These are phyloP conservation scores for Magnusiomyces ingens DNA, from an alignment of 1,139 yeast species.

Conservation along the genomic window DNA sequence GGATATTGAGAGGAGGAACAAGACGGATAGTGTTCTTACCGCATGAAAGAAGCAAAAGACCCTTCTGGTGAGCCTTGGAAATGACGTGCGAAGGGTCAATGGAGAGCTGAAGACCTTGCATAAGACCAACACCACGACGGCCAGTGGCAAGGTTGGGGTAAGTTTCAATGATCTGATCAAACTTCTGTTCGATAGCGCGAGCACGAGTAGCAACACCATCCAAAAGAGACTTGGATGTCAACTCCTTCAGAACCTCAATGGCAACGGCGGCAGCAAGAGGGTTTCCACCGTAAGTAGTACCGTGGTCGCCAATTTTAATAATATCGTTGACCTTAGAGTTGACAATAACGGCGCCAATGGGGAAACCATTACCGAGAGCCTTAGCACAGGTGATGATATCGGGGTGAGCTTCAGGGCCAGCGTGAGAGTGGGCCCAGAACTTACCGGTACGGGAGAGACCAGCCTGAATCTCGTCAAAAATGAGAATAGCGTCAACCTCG, in stretches of 20 bases:
- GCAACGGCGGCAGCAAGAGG: slow-evolving; percentile 87
- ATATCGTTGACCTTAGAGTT: slow-evolving; percentile 67
- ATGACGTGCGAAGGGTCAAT: slow-evolving; percentile 63
- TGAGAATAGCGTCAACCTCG: slow-evolving; percentile 65
- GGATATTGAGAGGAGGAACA: slow-evolving; percentile 87
- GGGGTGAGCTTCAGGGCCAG: slow-evolving; percentile 78
- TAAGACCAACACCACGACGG: slow-evolving; percentile 75
- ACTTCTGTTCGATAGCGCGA: slow-evolving; percentile 44
- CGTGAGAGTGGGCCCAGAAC: slow-evolving; percentile 82
- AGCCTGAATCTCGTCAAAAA: slow-evolving; percentile 94
- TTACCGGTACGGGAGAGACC: slow-evolving; percentile 92
- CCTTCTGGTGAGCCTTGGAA: slow-evolving; percentile 63
- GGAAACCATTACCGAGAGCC: slow-evolving; percentile 97
- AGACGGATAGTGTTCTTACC: slow-evolving; percentile 86
- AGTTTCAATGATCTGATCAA: slow-evolving; percentile 46
- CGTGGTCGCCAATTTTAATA: slow-evolving; percentile 88
- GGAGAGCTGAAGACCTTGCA: slow-evolving; percentile 73
- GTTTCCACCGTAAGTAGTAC: slow-evolving; percentile 96
- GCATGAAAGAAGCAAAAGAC: slow-evolving; percentile 79
- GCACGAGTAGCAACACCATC: slow-evolving; percentile 53
- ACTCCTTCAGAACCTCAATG: slow-evolving; percentile 59
- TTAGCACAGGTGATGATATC: slow-evolving; percentile 92
- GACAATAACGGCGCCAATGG: slow-evolving; percentile 90
- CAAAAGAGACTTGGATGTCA: slow-evolving; percentile 57
- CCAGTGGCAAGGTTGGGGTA: slow-evolving; percentile 55